A percentile compares a stretch with the other conserved stretches of the same genome.
Conservation (phyloP, 2,329 filamentous ascomycete species). For the Lachnellula subtilissima region DNA sequence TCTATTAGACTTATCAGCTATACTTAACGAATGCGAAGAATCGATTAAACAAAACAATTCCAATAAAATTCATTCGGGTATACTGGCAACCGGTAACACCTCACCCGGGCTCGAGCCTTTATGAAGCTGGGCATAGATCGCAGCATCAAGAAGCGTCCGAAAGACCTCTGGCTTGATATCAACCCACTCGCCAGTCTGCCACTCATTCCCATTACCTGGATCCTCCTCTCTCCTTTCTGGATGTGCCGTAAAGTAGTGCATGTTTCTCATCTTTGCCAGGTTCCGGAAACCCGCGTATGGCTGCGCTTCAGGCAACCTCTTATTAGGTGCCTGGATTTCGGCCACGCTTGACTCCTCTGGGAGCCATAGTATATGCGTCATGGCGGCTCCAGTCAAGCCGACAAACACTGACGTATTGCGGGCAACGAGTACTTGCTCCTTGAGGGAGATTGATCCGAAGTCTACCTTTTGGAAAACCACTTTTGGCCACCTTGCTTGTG, state of each 20-base stretch:
- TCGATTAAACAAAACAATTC: too few species aligned
- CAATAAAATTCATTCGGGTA: too few species aligned
- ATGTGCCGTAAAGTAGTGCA: slow-evolving; percentile 13
- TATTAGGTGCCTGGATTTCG: slow-evolving; percentile 11
- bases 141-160: slow-evolving; percentile 14
- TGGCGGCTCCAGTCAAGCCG: slow-evolving; percentile 24
- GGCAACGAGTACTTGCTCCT: slow-evolving; percentile 22
- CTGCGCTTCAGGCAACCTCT: neutral
- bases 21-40: too few species aligned
- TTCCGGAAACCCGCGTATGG: slow-evolving; percentile 9
- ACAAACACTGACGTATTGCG: slow-evolving; percentile 21
- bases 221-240: slow-evolving; percentile 1
- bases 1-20: too few species aligned
- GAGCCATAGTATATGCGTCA: slow-evolving; percentile 27
- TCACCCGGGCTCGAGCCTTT: slow-evolving; percentile 5
- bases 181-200: slow-evolving; percentile 20
- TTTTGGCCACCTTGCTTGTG: slow-evolving; percentile 15
- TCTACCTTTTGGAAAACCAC: slow-evolving; percentile 17
- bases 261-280: slow-evolving; percentile 6
- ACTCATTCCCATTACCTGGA: slow-evolving; percentile 1
- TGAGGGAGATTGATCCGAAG: slow-evolving; percentile 17
- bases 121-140: slow-evolving; percentile 13
- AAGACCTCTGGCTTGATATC: slow-evolving; percentile 20
- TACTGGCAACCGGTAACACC: neutral
- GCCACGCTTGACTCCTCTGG: slow-evolving; percentile 19